Conservation (phyloP, 371 early-diverging fungal species). For the Mucor mucedo region DNA sequence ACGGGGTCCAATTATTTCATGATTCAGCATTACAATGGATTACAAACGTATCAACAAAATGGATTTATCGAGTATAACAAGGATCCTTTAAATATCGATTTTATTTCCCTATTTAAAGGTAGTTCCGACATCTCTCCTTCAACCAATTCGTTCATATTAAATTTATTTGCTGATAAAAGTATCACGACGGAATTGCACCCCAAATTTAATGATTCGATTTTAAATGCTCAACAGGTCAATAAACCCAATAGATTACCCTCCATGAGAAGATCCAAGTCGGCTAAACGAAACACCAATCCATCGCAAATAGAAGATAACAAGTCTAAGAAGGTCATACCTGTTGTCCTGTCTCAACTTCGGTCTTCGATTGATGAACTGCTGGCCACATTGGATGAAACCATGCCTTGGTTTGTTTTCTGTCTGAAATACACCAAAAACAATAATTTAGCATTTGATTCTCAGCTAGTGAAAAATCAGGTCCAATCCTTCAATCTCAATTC, state of each 20-base stretch:
- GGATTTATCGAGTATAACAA: conserved; percentile 73
- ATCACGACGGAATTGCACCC: conserved; percentile 67
- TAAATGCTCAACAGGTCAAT: conserved; percentile 64
- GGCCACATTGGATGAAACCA: conserved; percentile 82
- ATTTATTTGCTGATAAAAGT: conserved; percentile 43
- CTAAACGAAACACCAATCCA: conserved; percentile 20
- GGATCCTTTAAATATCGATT: conserved; percentile 78
- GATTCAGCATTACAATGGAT: conserved; percentile 81
- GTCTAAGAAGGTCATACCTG: conserved; percentile 3
- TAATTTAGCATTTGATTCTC: conserved; percentile 55
- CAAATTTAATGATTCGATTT: conserved; percentile 61
- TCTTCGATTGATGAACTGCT: conserved; percentile 75
- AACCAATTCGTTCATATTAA: conserved; percentile 3
- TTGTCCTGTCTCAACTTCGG: conserved; percentile 61
- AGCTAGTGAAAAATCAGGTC: conserved; percentile 68
- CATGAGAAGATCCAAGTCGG: conserved; percentile 50
- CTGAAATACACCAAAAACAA: conserved; percentile 32
- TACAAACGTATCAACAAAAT: conserved; percentile 49
- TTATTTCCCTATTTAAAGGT: conserved; percentile 73
- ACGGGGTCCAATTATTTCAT: conserved; percentile 52
- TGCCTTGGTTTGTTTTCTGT: conserved; percentile 89
- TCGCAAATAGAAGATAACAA: conserved; percentile 10
- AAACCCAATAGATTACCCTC: conserved; percentile 59
- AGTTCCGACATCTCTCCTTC: conserved; percentile 30
- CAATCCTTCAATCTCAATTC: conserved; percentile 58